phyloP scores from a whole-genome alignment of 1,284 basidiomycete genomes.

The Puccinia triticina region DNA sequence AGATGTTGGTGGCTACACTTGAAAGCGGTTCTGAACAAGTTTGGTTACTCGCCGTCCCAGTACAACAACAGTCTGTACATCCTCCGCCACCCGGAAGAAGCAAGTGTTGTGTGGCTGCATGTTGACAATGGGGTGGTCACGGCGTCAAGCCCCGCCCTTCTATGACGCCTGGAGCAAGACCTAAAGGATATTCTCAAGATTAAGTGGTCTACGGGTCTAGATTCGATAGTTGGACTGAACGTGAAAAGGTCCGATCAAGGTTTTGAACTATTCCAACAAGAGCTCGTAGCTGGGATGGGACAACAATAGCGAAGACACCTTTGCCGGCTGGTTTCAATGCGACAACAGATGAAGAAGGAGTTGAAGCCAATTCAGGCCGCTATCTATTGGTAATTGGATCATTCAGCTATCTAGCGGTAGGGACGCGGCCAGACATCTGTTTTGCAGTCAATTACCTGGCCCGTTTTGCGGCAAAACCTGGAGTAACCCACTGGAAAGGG shows the following conservation, averaged over 20 bases:
- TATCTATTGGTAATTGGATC: background rate
- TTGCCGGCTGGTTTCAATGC: too few species aligned
- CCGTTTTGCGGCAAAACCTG: background rate
- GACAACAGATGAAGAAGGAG: background rate
- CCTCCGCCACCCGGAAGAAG: background rate
- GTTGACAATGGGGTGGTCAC: background rate
- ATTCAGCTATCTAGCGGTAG: constrained; percentile 10
- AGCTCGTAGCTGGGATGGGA: too few species aligned
- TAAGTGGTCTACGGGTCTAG: background rate
- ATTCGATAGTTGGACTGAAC: constrained; percentile 14
- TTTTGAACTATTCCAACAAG: too few species aligned
- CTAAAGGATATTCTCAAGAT: background rate
- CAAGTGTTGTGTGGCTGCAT: constrained; percentile 20
- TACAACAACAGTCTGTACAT: constrained; percentile 3
- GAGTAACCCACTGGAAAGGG: background rate
- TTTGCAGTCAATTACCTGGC: constrained; percentile 16
- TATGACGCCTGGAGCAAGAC: background rate
- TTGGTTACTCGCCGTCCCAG: background rate
- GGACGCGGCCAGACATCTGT: constrained; percentile 10
- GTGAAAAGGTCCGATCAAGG: background rate
- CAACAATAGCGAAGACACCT: too few species aligned
- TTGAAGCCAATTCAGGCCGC: background rate
- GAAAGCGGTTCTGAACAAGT: too few species aligned
- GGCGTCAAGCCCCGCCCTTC: background rate
- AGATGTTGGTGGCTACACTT: constrained; percentile 4